Base-by-base conservation (phyloP, 257 asterid genomes). In the Solanum corneliomulleri region DNA sequence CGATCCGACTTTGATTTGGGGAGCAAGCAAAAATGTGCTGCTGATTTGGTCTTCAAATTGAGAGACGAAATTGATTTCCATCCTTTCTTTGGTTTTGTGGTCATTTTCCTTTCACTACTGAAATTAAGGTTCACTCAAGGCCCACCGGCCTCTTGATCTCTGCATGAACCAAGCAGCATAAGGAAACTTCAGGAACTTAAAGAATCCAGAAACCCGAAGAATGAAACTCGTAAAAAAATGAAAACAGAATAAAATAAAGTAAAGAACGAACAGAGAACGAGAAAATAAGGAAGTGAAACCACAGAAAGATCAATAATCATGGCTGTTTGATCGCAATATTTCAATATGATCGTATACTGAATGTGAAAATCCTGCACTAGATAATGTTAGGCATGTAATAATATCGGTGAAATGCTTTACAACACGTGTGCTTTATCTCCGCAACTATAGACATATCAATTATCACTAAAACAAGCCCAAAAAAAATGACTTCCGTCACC, bases 51-150 rank as follows among this genome's bases (percentile, higher is more conserved):
- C 25, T 93, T 91, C 88, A 93, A 89, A 82, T 86, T 90, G 75
- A 89, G 89, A 37, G 98, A 96, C 71, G 91, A 92, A 72, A 92
- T 88, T 42, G 97, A 94, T 90, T 93, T 97, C 99, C 98, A 97
- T 74, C 93, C 92, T 89, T 93, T 95, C 92, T 90, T 96, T 49
- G 95, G 87, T 88, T 92, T 93, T 87, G 92, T 83, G 87, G 91
- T 88, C 99, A 97, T 96, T 87, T 86, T 90, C 92, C 88, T 92
- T 87, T 78, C 42, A 62, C 80, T 78, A 69, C 87, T 83, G 89
- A 74, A 86, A 82, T 86, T 68, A 77, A 89, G 82, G 86, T 84
- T 91, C 91, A 89, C 80, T 89, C 86, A 89, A 89, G 88, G 81
- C 90, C 90, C 87, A 70, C 83, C 11, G 74, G 86, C 93, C 87